Base-by-base conservation (phyloP, 2,329 filamentous ascomycete species). In the Aspergillus brunneoviolaceus region DNA sequence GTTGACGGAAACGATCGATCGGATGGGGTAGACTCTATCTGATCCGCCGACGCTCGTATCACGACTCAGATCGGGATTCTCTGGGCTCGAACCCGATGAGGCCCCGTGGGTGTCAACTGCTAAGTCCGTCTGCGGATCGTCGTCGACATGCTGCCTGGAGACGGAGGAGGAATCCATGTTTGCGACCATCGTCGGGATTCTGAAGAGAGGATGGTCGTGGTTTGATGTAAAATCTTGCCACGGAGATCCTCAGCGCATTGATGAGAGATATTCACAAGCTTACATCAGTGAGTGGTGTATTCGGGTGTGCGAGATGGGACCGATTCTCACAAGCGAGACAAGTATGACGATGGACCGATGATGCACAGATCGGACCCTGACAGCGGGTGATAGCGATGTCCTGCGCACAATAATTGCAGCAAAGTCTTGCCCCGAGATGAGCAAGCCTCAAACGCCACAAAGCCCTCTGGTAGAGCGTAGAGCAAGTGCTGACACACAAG, bases 1-100 rank as follows among this genome's bases (percentile, higher is more conserved):
- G 66, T 90, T 87, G 47, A 93, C 85, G 6, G 86, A 90, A 25
- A 94, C 81, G 49, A 91, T 87, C n/a, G 89, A 92, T 52, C 89
- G 85, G 33, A 94, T 89, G n/a, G 90, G 90, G 59, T 90, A 94
- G 5, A 94, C 89, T 57, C 89, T 84, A 68, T 93, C 83, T 51
- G 77, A 71, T 4, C 75, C 65, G 49, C 65, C 66, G 16, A 67
- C 65, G 2, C 58, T 62, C 7, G 58, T 19, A 16, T 51, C 31
- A 4, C 55, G 29, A 2, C 42, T 53, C 39, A 52, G 16, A n/a
- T 9, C 12, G 10, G n/a, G 16, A 4, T 5, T 23, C 12, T 33
- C 39, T n/a, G 58, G 49, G n/a, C 33, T 25, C 19, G 61, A 11
- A 6, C 31, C 35, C 12, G 31, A 16, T 1, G 25, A 16, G 10